Evolutionary conservation across 2,329 filamentous ascomycete species (phyloP).

Genomic region (Alternaria atra): DNA sequence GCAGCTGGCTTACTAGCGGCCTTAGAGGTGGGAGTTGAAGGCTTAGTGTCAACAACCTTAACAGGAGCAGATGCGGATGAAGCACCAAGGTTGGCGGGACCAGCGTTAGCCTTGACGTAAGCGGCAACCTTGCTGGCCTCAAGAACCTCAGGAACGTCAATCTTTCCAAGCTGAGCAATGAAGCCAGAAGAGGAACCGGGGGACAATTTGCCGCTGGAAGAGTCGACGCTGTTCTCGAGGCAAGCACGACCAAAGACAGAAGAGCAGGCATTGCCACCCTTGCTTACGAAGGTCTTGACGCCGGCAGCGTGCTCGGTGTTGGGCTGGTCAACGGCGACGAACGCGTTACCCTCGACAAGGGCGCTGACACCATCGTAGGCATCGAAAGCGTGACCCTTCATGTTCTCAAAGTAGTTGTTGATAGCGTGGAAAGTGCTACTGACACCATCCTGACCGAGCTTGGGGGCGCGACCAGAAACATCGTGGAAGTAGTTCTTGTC

Average conservation of each 20-base stretch:
- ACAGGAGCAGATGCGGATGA: conserved; percentile 6
- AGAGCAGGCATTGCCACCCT: conserved; percentile 33
- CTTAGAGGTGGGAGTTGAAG: not conserved
- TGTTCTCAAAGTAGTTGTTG: conserved; percentile 54
- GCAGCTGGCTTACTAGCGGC: not conserved
- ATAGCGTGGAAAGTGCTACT: conserved; percentile 32
- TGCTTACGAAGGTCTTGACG: conserved; percentile 39
- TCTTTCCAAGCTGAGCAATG: conserved; percentile 21
- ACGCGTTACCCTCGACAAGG: conserved; percentile 57
- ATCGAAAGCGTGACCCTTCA: conserved; percentile 54
- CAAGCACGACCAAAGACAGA: conserved; percentile 29
- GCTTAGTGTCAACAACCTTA: not conserved
- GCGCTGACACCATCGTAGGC: conserved; percentile 36
- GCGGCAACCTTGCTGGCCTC: conserved; percentile 29
- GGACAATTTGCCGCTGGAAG: conserved; percentile 27
- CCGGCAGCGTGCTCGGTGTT: conserved; percentile 44
- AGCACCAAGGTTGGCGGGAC: conserved; percentile 27
- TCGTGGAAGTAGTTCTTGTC: conserved; percentile 58
- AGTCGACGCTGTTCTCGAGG: conserved; percentile 30
- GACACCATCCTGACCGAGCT: conserved; percentile 50
- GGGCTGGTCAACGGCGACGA: conserved; percentile 54
- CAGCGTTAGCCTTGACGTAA: conserved; percentile 32
- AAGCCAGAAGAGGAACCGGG: conserved; percentile 22
- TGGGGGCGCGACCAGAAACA: conserved; percentile 56
- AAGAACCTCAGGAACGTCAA: conserved; percentile 22